A percentile compares a stretch with the other conserved stretches of the same genome.
phyloP scores from a whole-genome alignment of 306 rosid genomes.

The Vigna reflexopilosa region DNA sequence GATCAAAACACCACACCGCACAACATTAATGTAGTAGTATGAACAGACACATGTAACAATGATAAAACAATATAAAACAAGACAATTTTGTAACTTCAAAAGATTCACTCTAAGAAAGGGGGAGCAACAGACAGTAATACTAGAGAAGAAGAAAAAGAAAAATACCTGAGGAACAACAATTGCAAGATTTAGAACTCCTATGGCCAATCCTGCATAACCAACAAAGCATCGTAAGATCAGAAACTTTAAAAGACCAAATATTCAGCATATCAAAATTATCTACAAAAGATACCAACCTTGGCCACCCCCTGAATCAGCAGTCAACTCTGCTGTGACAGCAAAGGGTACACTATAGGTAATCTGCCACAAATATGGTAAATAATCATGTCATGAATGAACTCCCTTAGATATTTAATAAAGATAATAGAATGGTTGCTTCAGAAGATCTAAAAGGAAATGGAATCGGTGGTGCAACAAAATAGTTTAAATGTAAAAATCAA shows the following conservation, averaged over 20 bases:
- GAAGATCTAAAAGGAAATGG: constrained; percentile 29
- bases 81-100: constrained; percentile 17
- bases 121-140: constrained; percentile 1
- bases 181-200: constrained; percentile 96
- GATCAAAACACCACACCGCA: constrained; percentile 9
- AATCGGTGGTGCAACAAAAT: constrained; percentile 21
- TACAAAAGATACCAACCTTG: constrained; percentile 69
- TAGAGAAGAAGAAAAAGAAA: constrained; percentile 27
- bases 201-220: constrained; percentile 84
- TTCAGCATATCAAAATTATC: constrained; percentile 11
- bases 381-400: constrained; percentile 33
- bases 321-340: constrained; percentile 88
- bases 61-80: not conserved
- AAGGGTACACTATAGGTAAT: constrained; percentile 97
- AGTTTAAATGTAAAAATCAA: constrained; percentile 23
- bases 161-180: constrained; percentile 96
- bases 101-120: constrained; percentile 19
- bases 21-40: not conserved
- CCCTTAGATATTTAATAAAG: constrained; percentile 21
- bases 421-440: not conserved
- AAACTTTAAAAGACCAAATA: constrained; percentile 35
- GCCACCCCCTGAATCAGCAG: constrained; percentile 97
- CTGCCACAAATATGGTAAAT: constrained; percentile 61
- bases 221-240: constrained; percentile 41
- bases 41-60: not conserved